Evolutionary conservation across 345 rosid genomes (phyloP).

Genomic region (Eucalyptus globulus): DNA sequence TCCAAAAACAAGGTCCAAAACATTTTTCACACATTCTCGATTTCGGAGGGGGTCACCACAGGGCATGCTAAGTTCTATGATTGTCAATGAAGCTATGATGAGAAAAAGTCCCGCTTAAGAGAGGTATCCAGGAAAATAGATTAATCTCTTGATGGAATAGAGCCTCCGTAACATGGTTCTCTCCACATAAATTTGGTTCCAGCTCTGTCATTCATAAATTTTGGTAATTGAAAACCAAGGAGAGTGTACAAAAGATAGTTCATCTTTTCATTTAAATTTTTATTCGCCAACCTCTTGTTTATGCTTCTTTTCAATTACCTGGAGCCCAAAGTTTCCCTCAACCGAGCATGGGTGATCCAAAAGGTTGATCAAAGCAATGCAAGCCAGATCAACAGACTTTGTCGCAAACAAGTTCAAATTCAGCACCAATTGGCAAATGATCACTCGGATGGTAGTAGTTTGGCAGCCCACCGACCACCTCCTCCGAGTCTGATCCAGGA

Average conservation of each 20-base stretch:
- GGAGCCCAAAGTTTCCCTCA: neutral
- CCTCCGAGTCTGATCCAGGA: slow-evolving; percentile 40
- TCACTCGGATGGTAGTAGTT: slow-evolving; percentile 86
- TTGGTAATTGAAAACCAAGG: neutral
- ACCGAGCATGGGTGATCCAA: neutral
- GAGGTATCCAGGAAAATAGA: neutral
- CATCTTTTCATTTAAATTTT: neutral
- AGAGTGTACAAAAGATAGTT: neutral
- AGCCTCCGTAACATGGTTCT: neutral
- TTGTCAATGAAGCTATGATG: neutral
- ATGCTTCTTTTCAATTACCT: neutral
- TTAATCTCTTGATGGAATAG: neutral
- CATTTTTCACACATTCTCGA: neutral
- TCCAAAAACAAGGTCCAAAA: neutral
- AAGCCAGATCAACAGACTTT: neutral
- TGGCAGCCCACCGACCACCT: slow-evolving; percentile 62
- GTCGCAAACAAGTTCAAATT: slow-evolving; percentile 33
- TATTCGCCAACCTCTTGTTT: neutral
- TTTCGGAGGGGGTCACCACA: neutral
- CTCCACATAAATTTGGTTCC: neutral
- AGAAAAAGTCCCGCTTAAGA: neutral
- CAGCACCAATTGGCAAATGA: slow-evolving; percentile 89
- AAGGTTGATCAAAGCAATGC: neutral
- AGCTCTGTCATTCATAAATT: neutral
- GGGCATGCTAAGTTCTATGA: neutral